These are phyloP conservation scores for Yamadazyma trypodendri DNA, from an alignment of 1,139 yeast species.

Conservation along the genomic window DNA sequence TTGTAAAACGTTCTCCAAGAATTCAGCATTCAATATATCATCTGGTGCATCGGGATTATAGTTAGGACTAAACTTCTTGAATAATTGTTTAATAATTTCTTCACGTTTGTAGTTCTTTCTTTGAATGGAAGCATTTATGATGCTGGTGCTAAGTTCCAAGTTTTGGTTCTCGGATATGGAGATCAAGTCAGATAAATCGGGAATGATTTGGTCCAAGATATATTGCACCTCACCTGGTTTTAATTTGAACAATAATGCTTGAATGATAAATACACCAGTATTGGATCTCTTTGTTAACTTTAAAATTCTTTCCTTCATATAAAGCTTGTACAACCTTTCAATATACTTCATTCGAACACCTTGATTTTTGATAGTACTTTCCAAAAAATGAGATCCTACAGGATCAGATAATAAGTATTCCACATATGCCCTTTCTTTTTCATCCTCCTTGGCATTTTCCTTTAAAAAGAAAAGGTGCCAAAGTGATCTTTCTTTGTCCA, in stretches of 20 bases:
- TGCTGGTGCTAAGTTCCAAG: conserved; percentile 65
- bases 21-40: conserved; percentile 40
- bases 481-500: conserved; percentile 64
- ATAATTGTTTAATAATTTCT: conserved; percentile 62
- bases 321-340: conserved; percentile 65
- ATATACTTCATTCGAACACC: conserved; percentile 67
- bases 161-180: conserved; percentile 53
- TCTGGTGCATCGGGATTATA: conserved; percentile 29
- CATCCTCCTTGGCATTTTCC: conserved; percentile 48
- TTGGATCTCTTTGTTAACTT: conserved; percentile 76
- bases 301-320: conserved; percentile 71
- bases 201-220: conserved; percentile 68
- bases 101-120: conserved; percentile 61
- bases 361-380: conserved; percentile 59
- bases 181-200: conserved; percentile 60
- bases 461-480: conserved; percentile 57
- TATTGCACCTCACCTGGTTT: conserved; percentile 58
- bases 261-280: conserved; percentile 82
- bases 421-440: conserved; percentile 76
- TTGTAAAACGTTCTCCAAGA: conserved; percentile 61
- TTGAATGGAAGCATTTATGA: conserved; percentile 65
- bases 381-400: conserved; percentile 88
- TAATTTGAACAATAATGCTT: conserved; percentile 60
- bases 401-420: conserved; percentile 83
- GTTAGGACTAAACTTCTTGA: conserved; percentile 58